phyloP scores from a whole-genome alignment of 2,329 filamentous ascomycete species.

The Exophiala sideris region DNA sequence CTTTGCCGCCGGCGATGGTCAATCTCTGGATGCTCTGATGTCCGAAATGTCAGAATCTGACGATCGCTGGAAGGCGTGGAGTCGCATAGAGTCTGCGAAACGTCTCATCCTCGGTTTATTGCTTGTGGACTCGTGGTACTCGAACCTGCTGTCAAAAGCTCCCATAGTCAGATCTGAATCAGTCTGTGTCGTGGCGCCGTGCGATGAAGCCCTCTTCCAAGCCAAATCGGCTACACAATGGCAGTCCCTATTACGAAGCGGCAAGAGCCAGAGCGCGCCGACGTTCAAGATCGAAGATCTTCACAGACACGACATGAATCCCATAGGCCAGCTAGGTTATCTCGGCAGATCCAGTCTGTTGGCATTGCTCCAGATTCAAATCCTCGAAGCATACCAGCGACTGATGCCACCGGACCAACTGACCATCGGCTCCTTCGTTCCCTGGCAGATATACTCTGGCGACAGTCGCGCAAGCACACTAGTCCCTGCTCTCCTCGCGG shows the following conservation, averaged over 20 bases:
- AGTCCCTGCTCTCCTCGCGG: constrained; percentile 20
- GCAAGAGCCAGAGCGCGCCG: constrained; percentile 35
- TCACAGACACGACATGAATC: constrained; percentile 33
- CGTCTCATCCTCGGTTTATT: constrained; percentile 48
- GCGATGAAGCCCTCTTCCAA: constrained; percentile 45
- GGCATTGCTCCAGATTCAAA: constrained; percentile 40
- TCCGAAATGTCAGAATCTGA: constrained; percentile 47
- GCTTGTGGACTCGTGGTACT: constrained; percentile 48
- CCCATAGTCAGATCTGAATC: constrained; percentile 47
- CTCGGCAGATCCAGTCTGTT: constrained; percentile 30
- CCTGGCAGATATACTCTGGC: constrained; percentile 46
- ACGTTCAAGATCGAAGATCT: constrained; percentile 33
- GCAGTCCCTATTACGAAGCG: constrained; percentile 37
- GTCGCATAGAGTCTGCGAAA: constrained; percentile 51
- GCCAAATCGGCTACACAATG: constrained; percentile 38
- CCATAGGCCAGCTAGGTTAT: constrained; percentile 36
- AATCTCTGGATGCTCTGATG: constrained; percentile 39
- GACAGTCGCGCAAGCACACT: constrained; percentile 43
- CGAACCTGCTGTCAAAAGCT: constrained; percentile 46
- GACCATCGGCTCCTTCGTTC: constrained; percentile 40
- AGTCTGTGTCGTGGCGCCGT: constrained; percentile 46
- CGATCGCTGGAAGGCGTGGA: constrained; percentile 52
- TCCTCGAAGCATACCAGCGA: constrained; percentile 44
- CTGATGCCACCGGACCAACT: constrained; percentile 37
- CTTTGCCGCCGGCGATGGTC: constrained; percentile 48